phyloP scores from a whole-genome alignment of 1,284 basidiomycete genomes.

The Leccinum solheimii region DNA sequence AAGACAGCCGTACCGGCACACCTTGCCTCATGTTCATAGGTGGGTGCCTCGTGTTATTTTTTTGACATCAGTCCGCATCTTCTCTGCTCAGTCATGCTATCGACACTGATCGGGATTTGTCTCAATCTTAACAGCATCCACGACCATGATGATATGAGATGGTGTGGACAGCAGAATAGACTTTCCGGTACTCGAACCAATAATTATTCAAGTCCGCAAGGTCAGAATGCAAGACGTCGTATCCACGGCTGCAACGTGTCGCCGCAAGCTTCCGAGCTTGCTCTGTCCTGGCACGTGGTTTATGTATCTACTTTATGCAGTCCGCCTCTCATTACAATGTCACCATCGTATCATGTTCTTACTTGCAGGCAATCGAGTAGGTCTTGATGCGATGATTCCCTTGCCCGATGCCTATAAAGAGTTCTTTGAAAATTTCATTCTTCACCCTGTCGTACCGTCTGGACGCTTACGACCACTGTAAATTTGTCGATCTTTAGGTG shows the following conservation, averaged over 20 bases:
- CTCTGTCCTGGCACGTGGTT: slow-evolving; percentile 37
- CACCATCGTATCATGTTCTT: slow-evolving; percentile 8
- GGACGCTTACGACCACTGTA: slow-evolving; percentile 9
- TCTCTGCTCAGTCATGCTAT: background rate
- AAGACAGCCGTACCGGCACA: background rate
- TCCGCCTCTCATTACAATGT: slow-evolving; percentile 22
- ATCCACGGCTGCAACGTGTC: slow-evolving; percentile 31
- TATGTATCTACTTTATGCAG: slow-evolving; percentile 18
- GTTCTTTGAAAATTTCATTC: background rate
- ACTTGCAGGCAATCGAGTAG: background rate
- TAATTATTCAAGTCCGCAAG: background rate
- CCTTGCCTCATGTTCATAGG: slow-evolving; percentile 10
- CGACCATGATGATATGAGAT: background rate
- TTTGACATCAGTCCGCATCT: background rate
- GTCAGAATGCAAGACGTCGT: slow-evolving; percentile 5
- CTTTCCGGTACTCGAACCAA: background rate
- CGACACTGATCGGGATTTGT: background rate
- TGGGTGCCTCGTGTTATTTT: slow-evolving; percentile 7
- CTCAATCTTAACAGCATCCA: background rate
- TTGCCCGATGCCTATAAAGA: slow-evolving; percentile 20
- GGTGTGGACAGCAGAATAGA: background rate
- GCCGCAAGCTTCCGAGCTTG: slow-evolving; percentile 36
- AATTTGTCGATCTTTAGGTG: slow-evolving; percentile 3
- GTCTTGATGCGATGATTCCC: background rate
- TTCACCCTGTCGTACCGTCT: slow-evolving; percentile 12